phyloP scores from a whole-genome alignment of 208 protist genomes.

The Trypanosoma vivax region DNA sequence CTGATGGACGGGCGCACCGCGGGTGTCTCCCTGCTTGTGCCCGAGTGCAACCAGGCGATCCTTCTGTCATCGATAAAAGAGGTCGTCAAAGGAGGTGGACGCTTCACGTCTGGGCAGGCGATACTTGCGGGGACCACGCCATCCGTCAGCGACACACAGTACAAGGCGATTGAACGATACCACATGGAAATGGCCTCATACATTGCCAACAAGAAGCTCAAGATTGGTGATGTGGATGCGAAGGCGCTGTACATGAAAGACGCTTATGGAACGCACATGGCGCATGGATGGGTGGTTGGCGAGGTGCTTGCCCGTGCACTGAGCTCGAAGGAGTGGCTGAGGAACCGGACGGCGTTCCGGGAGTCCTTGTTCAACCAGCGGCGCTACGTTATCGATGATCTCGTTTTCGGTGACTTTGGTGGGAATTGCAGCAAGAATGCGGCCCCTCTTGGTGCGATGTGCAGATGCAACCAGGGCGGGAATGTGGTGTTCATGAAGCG shows the following conservation, averaged over 20 bases:
- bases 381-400: neutral
- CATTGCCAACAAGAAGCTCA: neutral
- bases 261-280: neutral
- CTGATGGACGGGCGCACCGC: constrained; percentile 7
- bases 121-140: too few species aligned
- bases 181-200: constrained; percentile 2
- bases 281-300: neutral
- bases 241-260: constrained; percentile 9
- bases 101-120: neutral
- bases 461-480: constrained; percentile 36
- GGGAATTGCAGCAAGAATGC: neutral
- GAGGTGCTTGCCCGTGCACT: neutral
- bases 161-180: too few species aligned
- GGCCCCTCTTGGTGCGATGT: constrained; percentile 22
- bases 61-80: neutral
- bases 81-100: neutral
- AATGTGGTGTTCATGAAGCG: constrained; percentile 19
- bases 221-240: neutral
- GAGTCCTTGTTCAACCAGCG: constrained; percentile 9
- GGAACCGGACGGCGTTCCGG: constrained; percentile 5
- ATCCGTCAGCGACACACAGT: too few species aligned
- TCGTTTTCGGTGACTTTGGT: constrained; percentile 5
- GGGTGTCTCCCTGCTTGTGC: constrained; percentile 11
- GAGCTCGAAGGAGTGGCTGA: constrained; percentile 2
- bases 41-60: neutral